Percentiles rank a stretch among this genome's conserved stretches.
Evolutionary conservation across 2,329 filamentous ascomycete species (phyloP).

Genomic region (Trichoderma breve): DNA sequence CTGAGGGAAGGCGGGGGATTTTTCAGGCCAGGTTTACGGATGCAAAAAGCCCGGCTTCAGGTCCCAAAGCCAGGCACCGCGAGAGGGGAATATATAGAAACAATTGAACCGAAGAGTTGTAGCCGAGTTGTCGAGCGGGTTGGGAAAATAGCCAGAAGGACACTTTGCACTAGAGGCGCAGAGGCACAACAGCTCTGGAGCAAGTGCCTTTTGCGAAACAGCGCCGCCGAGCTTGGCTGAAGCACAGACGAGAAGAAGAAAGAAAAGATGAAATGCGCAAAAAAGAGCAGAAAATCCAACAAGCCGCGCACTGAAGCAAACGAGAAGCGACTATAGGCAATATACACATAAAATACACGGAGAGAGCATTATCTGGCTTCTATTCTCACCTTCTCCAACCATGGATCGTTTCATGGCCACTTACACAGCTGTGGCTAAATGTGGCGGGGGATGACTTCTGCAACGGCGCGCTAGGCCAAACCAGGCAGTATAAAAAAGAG

Average conservation of each 20-base stretch:
- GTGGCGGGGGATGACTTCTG: slow-evolving; percentile 1
- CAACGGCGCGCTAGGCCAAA: not conserved
- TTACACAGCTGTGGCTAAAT: slow-evolving; percentile 19
- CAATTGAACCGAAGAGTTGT: not conserved
- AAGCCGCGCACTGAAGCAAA: not conserved
- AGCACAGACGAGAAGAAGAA: not conserved
- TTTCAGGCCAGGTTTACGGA: not conserved
- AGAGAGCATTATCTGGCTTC: not conserved
- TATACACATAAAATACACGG: not conserved
- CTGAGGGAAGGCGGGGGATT: not conserved
- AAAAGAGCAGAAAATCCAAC: not conserved
- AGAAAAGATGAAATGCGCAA: not conserved
- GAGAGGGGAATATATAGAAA: not conserved
- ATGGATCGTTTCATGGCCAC: not conserved
- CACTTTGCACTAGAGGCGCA: slow-evolving; percentile 29
- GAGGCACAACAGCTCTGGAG: not conserved
- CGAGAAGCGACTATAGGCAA: not conserved
- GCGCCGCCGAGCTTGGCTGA: slow-evolving; percentile 6
- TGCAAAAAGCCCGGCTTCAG: not conserved
- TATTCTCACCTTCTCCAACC: not conserved
- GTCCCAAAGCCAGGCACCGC: not conserved
- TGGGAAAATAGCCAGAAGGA: slow-evolving; percentile 27
- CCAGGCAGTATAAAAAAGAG: not conserved
- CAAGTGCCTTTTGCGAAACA: slow-evolving; percentile 8
- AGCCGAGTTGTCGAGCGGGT: not conserved